These are phyloP conservation scores for Podila horticola DNA, from an alignment of 192 early-diverging fungal genomes.

Conservation along the genomic window DNA sequence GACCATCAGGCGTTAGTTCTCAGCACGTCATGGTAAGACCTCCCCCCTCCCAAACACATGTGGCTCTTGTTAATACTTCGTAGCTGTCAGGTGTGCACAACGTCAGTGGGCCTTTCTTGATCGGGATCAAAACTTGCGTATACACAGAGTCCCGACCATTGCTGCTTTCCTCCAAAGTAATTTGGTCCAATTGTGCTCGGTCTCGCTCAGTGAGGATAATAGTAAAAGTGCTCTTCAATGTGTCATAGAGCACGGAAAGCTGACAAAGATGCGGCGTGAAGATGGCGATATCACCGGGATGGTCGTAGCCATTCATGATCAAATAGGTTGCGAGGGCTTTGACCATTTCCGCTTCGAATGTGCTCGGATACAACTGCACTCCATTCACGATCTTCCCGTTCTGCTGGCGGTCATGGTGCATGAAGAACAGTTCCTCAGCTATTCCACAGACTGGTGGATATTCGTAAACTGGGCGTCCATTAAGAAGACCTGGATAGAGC, in stretches of 20 bases:
- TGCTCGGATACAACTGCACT: conserved; percentile 55
- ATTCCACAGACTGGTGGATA: conserved; percentile 56
- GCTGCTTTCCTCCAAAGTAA: conserved; percentile 7
- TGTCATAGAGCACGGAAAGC: conserved; percentile 53
- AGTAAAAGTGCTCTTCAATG: conserved; percentile 22
- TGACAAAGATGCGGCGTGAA: conserved; percentile 66
- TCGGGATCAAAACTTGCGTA: background rate
- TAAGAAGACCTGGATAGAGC: conserved; percentile 56
- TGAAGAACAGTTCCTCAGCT: conserved; percentile 56
- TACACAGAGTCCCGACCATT: background rate
- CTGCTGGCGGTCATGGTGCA: conserved; percentile 58
- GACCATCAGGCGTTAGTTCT: no score
- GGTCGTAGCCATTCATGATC: conserved; percentile 59
- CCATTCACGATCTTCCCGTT: conserved; percentile 48
- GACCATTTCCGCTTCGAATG: conserved; percentile 62
- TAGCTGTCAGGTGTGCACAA: conserved; percentile 56
- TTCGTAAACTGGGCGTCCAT: conserved; percentile 30
- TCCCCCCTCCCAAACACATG: no score
- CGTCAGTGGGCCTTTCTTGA: conserved; percentile 24
- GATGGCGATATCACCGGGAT: conserved; percentile 59
- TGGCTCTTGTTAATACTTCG: conserved; percentile 45
- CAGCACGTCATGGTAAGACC: no score
- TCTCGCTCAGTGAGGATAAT: conserved; percentile 52
- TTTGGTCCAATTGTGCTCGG: conserved; percentile 28
- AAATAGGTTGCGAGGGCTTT: conserved; percentile 58